Base-by-base conservation (phyloP, 306 rosid species). In the Luffa acutangula region DNA sequence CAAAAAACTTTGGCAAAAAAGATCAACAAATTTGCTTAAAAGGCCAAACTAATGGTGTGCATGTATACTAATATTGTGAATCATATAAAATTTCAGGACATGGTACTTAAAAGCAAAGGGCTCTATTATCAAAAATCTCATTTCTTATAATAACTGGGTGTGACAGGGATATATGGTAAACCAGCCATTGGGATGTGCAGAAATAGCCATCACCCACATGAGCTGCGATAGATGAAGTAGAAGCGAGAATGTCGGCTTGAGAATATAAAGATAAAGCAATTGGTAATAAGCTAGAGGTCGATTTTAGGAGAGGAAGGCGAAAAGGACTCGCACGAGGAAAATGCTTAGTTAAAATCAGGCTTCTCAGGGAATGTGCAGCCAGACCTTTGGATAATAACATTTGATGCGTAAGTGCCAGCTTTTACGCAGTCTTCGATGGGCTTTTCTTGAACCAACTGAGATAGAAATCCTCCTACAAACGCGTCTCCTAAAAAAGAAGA, bases 281-380 rank as follows among this genome's bases (percentile, higher is more conserved):
- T 0, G 46, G 33, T 14, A 9, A 8, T 15, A 52, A 7, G 45
- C 78, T 74, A 74, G 34, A 66, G 73, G 43, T 36, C 17, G n/a
- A 39, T 65, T 34, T 63, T 6, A 7, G 48, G 73, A 36, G 59
- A 31, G 78, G 15, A 15, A 13, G 77, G 77, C 18, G 1, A 46
- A 25, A 5, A 71, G 77, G 77, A 20, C 77, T 20, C 5, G 41
- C 33, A 14, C 25, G 57, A 20, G 1, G 4, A 46, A 46, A 49
- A 71, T 33, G 63, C 45, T 84, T 83, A 86, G 9, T 63, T 82
- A 83, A 91, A 96, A 81, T 90, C 91, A 43, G 99, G 97, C 93
- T 96, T 96, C 86, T 86, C 96, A 17, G 99, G 99, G 92, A 84
- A 93, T 0, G 98, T 90, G 96, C 99, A 96, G 80, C 97, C 96